Evolutionary conservation across 1,284 basidiomycete species (phyloP).

Genomic region (Veloporphyrellus conicus): DNA sequence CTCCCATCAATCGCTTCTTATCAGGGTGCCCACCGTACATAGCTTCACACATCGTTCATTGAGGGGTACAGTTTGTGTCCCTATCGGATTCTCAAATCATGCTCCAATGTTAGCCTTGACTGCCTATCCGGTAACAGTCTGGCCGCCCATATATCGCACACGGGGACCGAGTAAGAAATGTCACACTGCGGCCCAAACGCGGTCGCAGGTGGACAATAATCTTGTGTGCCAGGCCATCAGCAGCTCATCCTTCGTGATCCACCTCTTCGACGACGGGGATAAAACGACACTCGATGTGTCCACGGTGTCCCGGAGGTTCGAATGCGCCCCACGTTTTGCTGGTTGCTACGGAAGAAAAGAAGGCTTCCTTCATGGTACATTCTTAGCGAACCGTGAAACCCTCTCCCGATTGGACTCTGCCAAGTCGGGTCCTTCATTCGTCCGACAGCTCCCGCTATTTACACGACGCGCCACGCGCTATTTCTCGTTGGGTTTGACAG

Average conservation of each 20-base stretch:
- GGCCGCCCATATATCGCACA: constrained; percentile 17
- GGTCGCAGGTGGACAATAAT: background rate
- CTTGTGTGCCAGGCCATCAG: background rate
- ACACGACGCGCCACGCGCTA: background rate
- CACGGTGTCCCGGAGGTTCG: constrained; percentile 26
- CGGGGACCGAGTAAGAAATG: constrained; percentile 22
- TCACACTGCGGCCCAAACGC: background rate
- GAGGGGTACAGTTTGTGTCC: constrained; percentile 27
- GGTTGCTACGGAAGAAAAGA: constrained; percentile 34
- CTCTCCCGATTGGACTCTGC: constrained; percentile 13
- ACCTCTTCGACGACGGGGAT: constrained; percentile 13
- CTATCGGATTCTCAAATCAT: constrained; percentile 32
- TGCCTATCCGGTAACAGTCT: constrained; percentile 23
- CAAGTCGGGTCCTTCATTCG: constrained; percentile 10
- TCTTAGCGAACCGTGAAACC: constrained; percentile 21
- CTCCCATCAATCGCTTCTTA: constrained; percentile 46
- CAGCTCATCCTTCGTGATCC: constrained; percentile 2
- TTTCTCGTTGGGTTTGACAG: background rate
- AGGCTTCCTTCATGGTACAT: constrained; percentile 31
- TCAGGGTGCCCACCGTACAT: constrained; percentile 36
- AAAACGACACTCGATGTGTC: constrained; percentile 22
- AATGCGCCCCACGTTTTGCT: constrained; percentile 29
- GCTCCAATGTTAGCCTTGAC: constrained; percentile 21
- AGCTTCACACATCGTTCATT: constrained; percentile 35
- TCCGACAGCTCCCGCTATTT: constrained; percentile 20